Base-by-base conservation (phyloP, 805 yeast species). In the Komagataella phaffii region DNA sequence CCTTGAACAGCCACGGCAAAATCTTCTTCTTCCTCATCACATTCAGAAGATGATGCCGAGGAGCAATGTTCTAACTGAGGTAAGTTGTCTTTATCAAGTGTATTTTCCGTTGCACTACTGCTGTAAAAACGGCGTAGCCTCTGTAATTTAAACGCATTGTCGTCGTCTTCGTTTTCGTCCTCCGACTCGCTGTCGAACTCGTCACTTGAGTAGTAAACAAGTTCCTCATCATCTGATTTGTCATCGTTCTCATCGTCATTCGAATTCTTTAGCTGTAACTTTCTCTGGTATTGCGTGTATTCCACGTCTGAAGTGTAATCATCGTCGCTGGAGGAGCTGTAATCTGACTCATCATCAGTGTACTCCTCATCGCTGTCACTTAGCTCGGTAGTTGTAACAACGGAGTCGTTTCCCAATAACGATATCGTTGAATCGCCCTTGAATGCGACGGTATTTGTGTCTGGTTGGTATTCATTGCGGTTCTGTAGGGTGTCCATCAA, bases 401-500 rank as follows among this genome's bases (percentile, higher is more conserved):
- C 57, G 40, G 56, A 54, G 52, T 55, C 54, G 45, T 57, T 53
- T 5, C 60, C 54, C 44, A 52, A 19, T 7, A 57, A 54, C 3
- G 51, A 49, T 24, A 57, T 61, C 23, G 57, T 60, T 23, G 47
- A 49, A 40, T 53, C 54, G 17, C 52, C 53, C 40, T 48, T 45
- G 21, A 51, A 49, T 14, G 7, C 45, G 45, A 36, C n/a, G 6
- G 12, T 30, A 30, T 14, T 44, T 47, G 44, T 23, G 24, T 53
- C 53, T 2, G 46, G 49, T n/a, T 56, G 49, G 53, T 44, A 21
- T 44, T 46, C 54, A 59, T 47, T 57, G 58, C 45, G 56, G 40
- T 54, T 58, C 52, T 53, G 63, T 44, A 77, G 65, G 52, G 67
- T 67, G 59, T 78, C 86, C 76, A 84, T 80, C 50, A 83, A 61